Percentiles rank a stretch among this genome's conserved stretches.
Conservation (phyloP, 441 rosid genomes). For the Isatis lusitanica region DNA sequence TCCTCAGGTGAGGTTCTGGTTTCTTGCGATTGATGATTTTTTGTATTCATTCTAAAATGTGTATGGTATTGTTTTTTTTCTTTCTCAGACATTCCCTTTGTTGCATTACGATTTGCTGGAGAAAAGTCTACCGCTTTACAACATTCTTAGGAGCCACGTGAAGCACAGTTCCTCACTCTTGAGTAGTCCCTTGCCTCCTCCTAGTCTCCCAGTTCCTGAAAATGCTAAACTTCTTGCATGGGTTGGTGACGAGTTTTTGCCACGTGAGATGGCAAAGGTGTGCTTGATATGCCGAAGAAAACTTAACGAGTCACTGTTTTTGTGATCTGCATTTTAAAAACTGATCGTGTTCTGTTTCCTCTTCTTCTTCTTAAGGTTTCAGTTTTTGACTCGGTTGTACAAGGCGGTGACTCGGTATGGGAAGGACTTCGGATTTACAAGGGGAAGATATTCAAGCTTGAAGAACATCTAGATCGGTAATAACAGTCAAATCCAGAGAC, state of each 20-base stretch:
- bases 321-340: background rate
- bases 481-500: background rate
- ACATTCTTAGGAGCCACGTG: constrained; percentile 63
- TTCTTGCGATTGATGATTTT: background rate
- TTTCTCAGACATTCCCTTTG: constrained; percentile 62
- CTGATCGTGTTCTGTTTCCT: background rate
- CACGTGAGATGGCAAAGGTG: constrained; percentile 89
- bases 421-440: constrained; percentile 83
- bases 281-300: constrained; percentile 3
- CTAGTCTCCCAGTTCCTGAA: constrained; percentile 75
- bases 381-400: constrained; percentile 86
- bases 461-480: constrained; percentile 84
- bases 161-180: constrained; percentile 45
- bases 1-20: constrained; percentile 32
- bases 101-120: constrained; percentile 67
- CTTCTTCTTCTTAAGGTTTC: constrained; percentile 58
- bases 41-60: background rate
- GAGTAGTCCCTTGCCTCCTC: constrained; percentile 51
- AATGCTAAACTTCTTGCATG: constrained; percentile 80
- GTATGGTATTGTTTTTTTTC: background rate
- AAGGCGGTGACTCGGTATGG: constrained; percentile 96
- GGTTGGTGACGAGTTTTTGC: constrained; percentile 85
- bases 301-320: constrained; percentile 15
- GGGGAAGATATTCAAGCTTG: constrained; percentile 79
- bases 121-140: constrained; percentile 78